Evolutionary conservation across 495 filamentous ascomycete species (phyloP).

Genomic region (Aspergillus carlsbadensis): DNA sequence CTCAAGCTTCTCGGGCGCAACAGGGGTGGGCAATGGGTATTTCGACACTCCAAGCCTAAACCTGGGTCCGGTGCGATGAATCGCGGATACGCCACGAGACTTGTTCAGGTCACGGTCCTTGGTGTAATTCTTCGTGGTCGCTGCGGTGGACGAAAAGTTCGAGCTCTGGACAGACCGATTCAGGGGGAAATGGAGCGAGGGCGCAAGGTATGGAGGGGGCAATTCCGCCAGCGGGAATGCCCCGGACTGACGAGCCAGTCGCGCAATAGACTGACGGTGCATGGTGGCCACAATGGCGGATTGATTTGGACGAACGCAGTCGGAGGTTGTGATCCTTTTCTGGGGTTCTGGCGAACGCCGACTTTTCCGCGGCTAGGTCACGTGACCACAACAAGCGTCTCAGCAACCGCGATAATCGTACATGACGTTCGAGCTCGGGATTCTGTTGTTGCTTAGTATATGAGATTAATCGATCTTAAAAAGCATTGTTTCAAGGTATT

Average conservation of each 20-base stretch:
- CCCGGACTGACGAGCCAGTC: constrained; percentile 35
- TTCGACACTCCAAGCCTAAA: constrained; percentile 67
- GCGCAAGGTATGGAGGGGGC: constrained; percentile 45
- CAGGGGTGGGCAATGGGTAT: constrained; percentile 72
- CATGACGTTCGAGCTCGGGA: too few species aligned
- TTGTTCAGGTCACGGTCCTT: constrained; percentile 44
- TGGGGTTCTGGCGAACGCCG: constrained; percentile 18
- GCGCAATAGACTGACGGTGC: constrained; percentile 39
- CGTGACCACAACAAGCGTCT: constrained; percentile 7
- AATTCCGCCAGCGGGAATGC: constrained; percentile 34
- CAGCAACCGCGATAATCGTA: not conserved
- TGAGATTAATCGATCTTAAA: too few species aligned
- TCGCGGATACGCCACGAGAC: constrained; percentile 72
- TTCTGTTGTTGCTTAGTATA: too few species aligned
- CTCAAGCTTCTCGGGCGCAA: constrained; percentile 45
- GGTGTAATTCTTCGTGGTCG: constrained; percentile 21
- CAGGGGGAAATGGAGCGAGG: constrained; percentile 42
- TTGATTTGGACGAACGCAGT: constrained; percentile 15
- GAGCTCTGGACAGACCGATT: constrained; percentile 35
- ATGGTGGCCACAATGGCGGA: constrained; percentile 26
- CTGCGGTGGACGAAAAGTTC: constrained; percentile 48
- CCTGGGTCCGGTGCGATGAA: constrained; percentile 74
- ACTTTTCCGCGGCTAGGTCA: constrained; percentile 23
- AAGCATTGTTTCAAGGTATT: too few species aligned
- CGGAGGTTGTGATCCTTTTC: constrained; percentile 11